A percentile compares a stretch with the other conserved stretches of the same genome.
Conservation (phyloP, 2,329 filamentous ascomycete genomes). For the Neofusicoccum laricinum region DNA sequence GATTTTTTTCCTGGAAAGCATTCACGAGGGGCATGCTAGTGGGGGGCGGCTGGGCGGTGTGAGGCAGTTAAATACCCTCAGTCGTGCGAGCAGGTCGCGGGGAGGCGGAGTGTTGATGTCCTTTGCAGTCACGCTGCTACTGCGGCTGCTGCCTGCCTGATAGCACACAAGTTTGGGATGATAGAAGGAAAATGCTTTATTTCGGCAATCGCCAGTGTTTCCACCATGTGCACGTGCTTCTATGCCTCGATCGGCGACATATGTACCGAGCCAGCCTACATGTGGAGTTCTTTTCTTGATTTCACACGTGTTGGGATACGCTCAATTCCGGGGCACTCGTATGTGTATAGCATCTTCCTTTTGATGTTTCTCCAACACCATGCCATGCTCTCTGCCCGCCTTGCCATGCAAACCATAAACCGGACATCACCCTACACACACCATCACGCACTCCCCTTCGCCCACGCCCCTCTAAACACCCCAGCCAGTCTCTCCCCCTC, state of each 20-base stretch:
- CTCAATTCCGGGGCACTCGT: too few relatives aligned
- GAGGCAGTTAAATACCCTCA: slow-evolving; percentile 9
- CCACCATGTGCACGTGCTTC: not conserved
- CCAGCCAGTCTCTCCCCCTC: slow-evolving; percentile 63
- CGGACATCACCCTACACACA: too few relatives aligned
- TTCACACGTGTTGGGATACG: too few relatives aligned
- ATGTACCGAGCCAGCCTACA: too few relatives aligned
- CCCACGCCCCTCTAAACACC: slow-evolving; percentile 72
- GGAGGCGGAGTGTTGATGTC: slow-evolving; percentile 4
- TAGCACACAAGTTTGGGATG: slow-evolving; percentile 13
- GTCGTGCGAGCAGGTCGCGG: slow-evolving; percentile 2
- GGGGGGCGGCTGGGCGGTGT: slow-evolving; percentile 9
- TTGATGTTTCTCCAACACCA: too few relatives aligned
- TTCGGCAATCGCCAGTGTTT: not conserved
- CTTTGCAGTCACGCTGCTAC: slow-evolving; percentile 4
- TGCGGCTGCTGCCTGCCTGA: slow-evolving; percentile 11
- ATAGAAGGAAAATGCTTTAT: slow-evolving; percentile 16
- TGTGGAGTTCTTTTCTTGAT: too few relatives aligned
- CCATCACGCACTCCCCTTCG: slow-evolving; percentile 29
- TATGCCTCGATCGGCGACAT: slow-evolving; percentile 8
- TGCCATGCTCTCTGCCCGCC: too few relatives aligned
- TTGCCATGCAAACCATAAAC: too few relatives aligned
- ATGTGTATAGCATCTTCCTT: too few relatives aligned
- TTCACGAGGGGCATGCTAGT: slow-evolving; percentile 10
- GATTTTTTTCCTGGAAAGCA: slow-evolving; percentile 2